Evolutionary conservation across 495 filamentous ascomycete genomes (phyloP).

Genomic region (Penicillium antarcticum): DNA sequence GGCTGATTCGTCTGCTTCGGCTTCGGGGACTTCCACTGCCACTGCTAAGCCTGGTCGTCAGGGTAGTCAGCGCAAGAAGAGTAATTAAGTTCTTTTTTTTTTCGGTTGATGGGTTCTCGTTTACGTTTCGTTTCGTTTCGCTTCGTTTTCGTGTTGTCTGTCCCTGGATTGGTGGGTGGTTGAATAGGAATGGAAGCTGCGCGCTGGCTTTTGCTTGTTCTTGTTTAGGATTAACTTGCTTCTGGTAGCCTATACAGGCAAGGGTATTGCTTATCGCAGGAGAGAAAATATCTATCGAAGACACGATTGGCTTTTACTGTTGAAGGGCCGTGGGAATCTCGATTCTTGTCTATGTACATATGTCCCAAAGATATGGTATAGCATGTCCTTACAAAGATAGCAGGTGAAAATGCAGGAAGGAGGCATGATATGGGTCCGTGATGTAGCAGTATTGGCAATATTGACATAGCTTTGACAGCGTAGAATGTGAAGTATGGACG

Average conservation of each 20-base stretch:
- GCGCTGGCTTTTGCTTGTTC: background rate
- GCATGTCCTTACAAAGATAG: conserved; percentile 3
- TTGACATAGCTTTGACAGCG: no score
- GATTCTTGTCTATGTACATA: conserved; percentile 22
- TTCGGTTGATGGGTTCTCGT: background rate
- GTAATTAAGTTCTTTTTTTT: background rate
- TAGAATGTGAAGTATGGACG: no score
- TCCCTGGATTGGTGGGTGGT: background rate
- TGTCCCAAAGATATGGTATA: conserved; percentile 10
- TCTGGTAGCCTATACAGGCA: background rate
- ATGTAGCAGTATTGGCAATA: background rate
- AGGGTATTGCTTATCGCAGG: background rate
- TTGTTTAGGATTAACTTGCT: background rate
- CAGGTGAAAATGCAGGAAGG: conserved; percentile 11
- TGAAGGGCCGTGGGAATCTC: background rate
- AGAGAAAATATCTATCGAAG: background rate
- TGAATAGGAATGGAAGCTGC: background rate
- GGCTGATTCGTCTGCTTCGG: conserved; percentile 7
- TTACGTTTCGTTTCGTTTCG: background rate
- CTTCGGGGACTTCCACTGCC: conserved; percentile 4
- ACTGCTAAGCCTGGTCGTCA: conserved; percentile 16
- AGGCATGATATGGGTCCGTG: conserved; percentile 14
- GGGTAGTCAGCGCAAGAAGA: conserved; percentile 27
- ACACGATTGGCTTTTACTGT: background rate
- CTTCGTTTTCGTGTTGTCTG: background rate